A percentile compares a stretch with the other conserved stretches of the same genome.
phyloP scores from a whole-genome alignment of 1,284 basidiomycete genomes.

The Irpex sp. region DNA sequence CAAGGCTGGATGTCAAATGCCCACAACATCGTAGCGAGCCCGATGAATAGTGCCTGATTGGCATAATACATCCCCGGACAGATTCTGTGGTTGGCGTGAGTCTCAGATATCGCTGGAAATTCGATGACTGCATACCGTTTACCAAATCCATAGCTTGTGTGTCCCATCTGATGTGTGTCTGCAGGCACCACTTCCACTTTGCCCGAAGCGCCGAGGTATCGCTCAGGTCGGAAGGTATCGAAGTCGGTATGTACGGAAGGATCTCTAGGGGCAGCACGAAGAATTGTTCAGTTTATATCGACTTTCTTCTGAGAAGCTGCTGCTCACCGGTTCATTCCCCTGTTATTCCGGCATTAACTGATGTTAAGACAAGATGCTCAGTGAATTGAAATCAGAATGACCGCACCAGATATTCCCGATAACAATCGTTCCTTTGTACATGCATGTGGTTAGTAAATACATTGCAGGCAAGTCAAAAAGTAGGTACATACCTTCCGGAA shows the following conservation, averaged over 20 bases:
- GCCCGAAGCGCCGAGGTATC: neutral
- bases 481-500: neutral
- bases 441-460: neutral
- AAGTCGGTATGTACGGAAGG: neutral
- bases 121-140: neutral
- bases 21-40: neutral
- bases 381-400: too few species aligned
- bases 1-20: neutral
- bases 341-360: neutral
- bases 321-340: neutral
- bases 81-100: neutral
- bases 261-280: neutral
- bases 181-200: neutral
- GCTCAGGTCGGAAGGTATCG: neutral
- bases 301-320: too few species aligned
- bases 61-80: neutral
- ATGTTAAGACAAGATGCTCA: too few species aligned
- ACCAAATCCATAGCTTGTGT: neutral
- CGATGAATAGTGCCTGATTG: neutral
- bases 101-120: neutral
- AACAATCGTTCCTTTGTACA: neutral
- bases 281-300: too few species aligned
- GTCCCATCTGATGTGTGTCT: neutral
- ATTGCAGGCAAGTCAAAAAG: too few species aligned
- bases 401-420: neutral